Evolutionary conservation across 257 asterid genomes (phyloP), one percentile per base, ranked within the genome.

Genomic region (Orobanche coerulescens): DNA sequence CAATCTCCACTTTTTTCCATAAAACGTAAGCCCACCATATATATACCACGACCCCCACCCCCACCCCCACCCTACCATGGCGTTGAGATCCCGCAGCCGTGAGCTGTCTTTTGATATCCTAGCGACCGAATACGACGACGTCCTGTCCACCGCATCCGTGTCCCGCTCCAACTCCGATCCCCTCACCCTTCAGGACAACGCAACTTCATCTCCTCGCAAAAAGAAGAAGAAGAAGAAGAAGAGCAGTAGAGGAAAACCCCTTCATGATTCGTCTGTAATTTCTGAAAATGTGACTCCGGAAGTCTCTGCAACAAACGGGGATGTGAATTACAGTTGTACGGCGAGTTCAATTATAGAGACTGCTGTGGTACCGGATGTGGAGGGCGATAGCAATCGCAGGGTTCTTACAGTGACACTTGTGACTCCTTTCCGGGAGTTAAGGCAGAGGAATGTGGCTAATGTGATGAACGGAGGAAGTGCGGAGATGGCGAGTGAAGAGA

Each of bases 371-470:
- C 70, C 78, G 70, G 81, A 65, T 44, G 63, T 62, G n/a, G 73
- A 55, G 62, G 31, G 72, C 59, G 83, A 37, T 37, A 1, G 67
- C 30, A 71, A 64, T 47, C 71, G 75, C 67, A 37, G 71, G 14
- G 81, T 67, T 65, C 64, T 73, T 65, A 65, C 67, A 39, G 74
- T 44, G 73, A 69, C 73, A 50, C 66, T 54, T 5, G 58, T 57
- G 5, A 64, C 79, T 64, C 81, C 70, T 65, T 83, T 61, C 57
- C 76, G 83, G 62, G 86, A 76, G 66, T 68, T 86, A 82, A 79
- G 98, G 78, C 95, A 92, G 81, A 82, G 98, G 80, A 92, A 80
- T 78, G 84, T 84, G 72, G 82, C 69, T 54, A 64, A 47, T 15
- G 76, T 66, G 71, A 60, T 74, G 61, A 77, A 62, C 58, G 87